A percentile compares a stretch with the other conserved stretches of the same genome.
phyloP scores from a whole-genome alignment of 1,139 yeast species.

The Pichia sp. region DNA sequence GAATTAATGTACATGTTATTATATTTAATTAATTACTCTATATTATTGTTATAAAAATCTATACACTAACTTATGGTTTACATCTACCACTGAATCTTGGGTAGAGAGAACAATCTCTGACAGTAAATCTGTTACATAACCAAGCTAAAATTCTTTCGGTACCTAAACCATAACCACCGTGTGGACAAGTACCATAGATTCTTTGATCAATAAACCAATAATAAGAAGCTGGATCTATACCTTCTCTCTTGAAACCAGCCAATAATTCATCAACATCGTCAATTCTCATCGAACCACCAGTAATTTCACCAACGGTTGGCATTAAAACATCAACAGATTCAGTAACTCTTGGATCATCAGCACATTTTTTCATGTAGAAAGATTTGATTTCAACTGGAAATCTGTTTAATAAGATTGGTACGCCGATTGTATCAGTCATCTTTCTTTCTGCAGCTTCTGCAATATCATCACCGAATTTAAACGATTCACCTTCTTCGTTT shows the following conservation, averaged over 20 bases:
- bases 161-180: conserved; percentile 98
- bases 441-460: conserved; percentile 99
- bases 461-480: conserved; percentile 96
- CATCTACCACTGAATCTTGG: conserved; percentile 98
- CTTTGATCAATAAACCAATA: conserved; percentile 97
- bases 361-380: conserved; percentile 92
- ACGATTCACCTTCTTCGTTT: conserved; percentile 88
- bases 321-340: conserved; percentile 96
- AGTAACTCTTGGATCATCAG: conserved; percentile 88
- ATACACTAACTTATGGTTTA: conserved; percentile 55
- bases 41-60: neutral
- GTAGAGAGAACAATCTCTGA: conserved; percentile 93
- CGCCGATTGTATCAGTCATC: conserved; percentile 93
- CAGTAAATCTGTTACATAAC: conserved; percentile 96
- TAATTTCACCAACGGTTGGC: conserved; percentile 98
- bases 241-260: conserved; percentile 90
- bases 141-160: conserved; percentile 97
- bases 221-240: conserved; percentile 69
- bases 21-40: neutral
- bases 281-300: conserved; percentile 99
- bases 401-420: conserved; percentile 82
- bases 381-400: conserved; percentile 98
- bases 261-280: conserved; percentile 71
- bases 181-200: conserved; percentile 95
- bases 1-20: neutral